Evolutionary conservation across 148 eudicot species (phyloP).

Genomic region (Gaultheria prostrata): DNA sequence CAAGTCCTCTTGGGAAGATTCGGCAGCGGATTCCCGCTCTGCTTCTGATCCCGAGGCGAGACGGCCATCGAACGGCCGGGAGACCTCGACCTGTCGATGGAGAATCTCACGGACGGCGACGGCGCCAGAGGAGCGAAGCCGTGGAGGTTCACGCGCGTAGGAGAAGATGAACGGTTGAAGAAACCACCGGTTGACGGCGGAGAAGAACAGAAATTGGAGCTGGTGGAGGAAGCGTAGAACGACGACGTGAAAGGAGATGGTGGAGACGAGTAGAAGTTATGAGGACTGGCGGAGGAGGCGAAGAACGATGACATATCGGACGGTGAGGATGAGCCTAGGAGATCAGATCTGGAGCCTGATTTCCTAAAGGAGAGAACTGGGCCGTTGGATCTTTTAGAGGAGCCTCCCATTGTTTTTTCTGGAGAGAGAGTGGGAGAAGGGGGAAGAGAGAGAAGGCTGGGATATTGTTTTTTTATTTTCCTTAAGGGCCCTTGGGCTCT

Average conservation of each 20-base stretch:
- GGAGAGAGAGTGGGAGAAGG: slow-evolving; percentile 1
- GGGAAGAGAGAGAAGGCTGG: not conserved
- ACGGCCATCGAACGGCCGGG: slow-evolving; percentile 37
- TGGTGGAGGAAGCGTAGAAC: slow-evolving; percentile 33
- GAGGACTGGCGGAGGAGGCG: slow-evolving; percentile 27
- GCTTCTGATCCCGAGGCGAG: slow-evolving; percentile 28
- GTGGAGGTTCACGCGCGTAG: slow-evolving; percentile 42
- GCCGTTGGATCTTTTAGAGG: slow-evolving; percentile 38
- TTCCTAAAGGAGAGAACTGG: slow-evolving; percentile 34
- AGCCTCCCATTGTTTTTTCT: slow-evolving; percentile 21
- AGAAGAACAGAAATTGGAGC: slow-evolving; percentile 31
- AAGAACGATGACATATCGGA: slow-evolving; percentile 19
- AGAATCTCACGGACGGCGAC: slow-evolving; percentile 37
- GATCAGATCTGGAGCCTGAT: slow-evolving; percentile 30
- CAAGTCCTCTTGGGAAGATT: slow-evolving; percentile 33
- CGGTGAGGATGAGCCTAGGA: slow-evolving; percentile 15
- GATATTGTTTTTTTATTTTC: not conserved
- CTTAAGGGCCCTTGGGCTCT: slow-evolving; percentile 33
- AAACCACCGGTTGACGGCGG: slow-evolving; percentile 18
- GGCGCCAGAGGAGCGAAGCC: slow-evolving; percentile 29
- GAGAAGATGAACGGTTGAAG: slow-evolving; percentile 33
- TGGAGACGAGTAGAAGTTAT: slow-evolving; percentile 23
- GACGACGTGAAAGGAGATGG: not conserved
- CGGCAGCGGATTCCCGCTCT: slow-evolving; percentile 18
- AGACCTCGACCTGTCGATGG: slow-evolving; percentile 36